Evolutionary conservation across 352 stramenopile genomes (phyloP), one percentile per base, ranked within the genome.

Genomic region (Phytophthora capsici): DNA sequence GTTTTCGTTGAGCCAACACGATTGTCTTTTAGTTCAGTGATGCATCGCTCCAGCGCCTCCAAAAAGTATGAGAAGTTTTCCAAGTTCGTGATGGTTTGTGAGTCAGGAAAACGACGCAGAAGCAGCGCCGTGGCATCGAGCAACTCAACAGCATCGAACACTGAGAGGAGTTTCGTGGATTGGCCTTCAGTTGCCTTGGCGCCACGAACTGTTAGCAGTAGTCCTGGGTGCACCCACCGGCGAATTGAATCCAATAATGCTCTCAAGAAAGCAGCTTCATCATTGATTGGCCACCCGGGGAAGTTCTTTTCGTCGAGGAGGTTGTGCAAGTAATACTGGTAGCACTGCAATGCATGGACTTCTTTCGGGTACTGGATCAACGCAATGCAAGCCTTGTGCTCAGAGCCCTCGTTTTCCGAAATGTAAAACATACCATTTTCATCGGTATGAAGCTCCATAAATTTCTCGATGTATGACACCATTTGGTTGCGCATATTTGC

Each of bases 271-370:
- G 88, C 82, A 40, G 78, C 38, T 46, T 91, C 86, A 44, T 94
- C 84, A 60, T 94, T 94, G 38, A 96, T 94, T 44, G 86, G 83
- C 88, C 88, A 96, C n/a, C 85, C 85, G n/a, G 88, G 88, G 57
- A 93, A 96, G 36, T 84, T 77, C 50, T 91, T 84, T 48, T 95
- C 88, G 48, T 96, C 86, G 20, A 96, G 58, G 20, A 96, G 63
- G 52, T 96, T 96, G 67, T 94, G 83, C 19, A 96, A 56, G 20
- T 96, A 96, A 62, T 96, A 96, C 63, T 94, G 86, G 46, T 96
- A 93, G 63, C 84, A 93, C 63, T 96, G 88, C 9, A 96, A 71
- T 20, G 83, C 84, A 46, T 96, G 87, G 4, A 94, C 88, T 77
- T 96, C 82, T 28, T 84, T 77, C 32, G 88, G 88, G 48, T 96